Evolutionary conservation across 1,139 yeast species (phyloP).

Genomic region (Geotrichum reessii): DNA sequence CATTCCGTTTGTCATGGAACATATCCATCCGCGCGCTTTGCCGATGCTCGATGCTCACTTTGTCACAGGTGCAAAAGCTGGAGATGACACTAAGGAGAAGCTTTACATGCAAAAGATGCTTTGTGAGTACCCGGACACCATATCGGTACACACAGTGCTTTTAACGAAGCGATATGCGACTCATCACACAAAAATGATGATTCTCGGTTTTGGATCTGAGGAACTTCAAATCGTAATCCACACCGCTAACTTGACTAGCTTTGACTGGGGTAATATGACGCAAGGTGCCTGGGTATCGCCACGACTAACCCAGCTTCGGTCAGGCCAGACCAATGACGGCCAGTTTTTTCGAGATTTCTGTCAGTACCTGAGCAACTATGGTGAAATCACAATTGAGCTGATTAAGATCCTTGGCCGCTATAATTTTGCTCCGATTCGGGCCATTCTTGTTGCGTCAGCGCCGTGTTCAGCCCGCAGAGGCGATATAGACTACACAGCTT

Average conservation of each 20-base stretch:
- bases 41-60: conserved; percentile 25
- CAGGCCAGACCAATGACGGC: neutral
- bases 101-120: neutral
- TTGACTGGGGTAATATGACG: conserved; percentile 35
- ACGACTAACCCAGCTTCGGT: conserved; percentile 17
- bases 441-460: conserved; percentile 32
- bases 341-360: conserved; percentile 29
- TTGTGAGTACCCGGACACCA: conserved; percentile 20
- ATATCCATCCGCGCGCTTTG: conserved; percentile 22
- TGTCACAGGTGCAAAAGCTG: conserved; percentile 25
- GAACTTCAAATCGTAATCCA: conserved; percentile 32
- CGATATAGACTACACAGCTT: conserved; percentile 16
- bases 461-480: conserved; percentile 27
- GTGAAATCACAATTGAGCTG: conserved; percentile 19
- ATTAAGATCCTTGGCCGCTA: conserved; percentile 21
- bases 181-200: conserved; percentile 37
- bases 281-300: conserved; percentile 35
- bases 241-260: conserved; percentile 34
- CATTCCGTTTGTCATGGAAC: conserved; percentile 27
- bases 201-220: conserved; percentile 26
- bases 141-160: conserved; percentile 24
- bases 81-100: conserved; percentile 1
- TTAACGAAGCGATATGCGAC: conserved; percentile 28
- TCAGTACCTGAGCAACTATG: conserved; percentile 28
- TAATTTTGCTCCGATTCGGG: conserved; percentile 30